These are phyloP conservation scores for Neostapfia colusana DNA, from an alignment of 176 grass and related monocot genomes.

Conservation along the genomic window DNA sequence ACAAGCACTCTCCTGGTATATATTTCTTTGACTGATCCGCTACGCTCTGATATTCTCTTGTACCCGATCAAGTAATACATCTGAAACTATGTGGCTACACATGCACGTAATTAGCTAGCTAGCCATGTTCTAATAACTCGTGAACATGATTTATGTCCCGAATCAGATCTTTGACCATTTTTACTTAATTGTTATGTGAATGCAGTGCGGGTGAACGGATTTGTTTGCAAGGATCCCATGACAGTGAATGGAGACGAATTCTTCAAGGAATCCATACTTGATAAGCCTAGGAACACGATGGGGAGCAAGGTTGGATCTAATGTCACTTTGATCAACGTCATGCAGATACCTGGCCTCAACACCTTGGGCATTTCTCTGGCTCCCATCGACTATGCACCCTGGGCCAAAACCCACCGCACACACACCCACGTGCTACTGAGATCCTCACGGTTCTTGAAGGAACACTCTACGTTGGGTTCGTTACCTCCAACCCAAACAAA, in stretches of 20 bases:
- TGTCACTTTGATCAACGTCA: constrained; percentile 29
- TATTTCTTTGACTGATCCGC: too few species aligned
- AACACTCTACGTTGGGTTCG: constrained; percentile 41
- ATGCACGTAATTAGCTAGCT: too few species aligned
- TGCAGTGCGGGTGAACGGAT: constrained; percentile 21
- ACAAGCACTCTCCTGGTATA: too few species aligned
- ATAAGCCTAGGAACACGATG: neutral
- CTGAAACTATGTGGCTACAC: too few species aligned
- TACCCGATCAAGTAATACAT: too few species aligned
- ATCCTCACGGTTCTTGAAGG: constrained; percentile 34
- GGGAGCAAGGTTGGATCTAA: neutral
- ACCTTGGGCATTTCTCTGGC: neutral
- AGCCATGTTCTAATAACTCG: too few species aligned
- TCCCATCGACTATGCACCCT: neutral
- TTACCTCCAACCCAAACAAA: constrained; percentile 38
- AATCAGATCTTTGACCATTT: neutral
- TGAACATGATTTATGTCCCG: too few species aligned
- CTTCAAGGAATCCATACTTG: neutral
- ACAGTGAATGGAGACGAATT: neutral
- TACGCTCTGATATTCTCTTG: too few species aligned
- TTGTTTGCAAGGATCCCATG: constrained; percentile 8
- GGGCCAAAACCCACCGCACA: too few species aligned
- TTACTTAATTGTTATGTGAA: neutral
- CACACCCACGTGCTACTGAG: constrained; percentile 37
- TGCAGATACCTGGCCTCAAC: constrained; percentile 11